Conservation (phyloP, 1,284 basidiomycete species). For the Moesziomyces parantarcticus region DNA sequence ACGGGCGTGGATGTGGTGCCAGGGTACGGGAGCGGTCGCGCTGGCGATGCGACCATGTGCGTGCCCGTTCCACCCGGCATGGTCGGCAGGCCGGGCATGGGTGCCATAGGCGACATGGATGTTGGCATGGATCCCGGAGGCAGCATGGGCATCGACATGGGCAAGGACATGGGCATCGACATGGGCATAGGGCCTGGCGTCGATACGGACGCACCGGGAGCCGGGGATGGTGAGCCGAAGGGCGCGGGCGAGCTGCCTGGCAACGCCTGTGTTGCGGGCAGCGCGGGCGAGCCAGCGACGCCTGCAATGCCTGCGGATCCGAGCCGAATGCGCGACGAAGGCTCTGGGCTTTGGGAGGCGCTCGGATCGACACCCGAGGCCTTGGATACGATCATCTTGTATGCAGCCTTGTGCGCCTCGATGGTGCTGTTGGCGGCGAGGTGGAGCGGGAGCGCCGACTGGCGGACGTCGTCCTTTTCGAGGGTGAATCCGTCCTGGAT, state of each 20-base stretch:
- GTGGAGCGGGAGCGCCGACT: slow-evolving; percentile 60
- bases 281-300: slow-evolving; percentile 21
- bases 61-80: slow-evolving; percentile 12
- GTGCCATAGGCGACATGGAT: slow-evolving; percentile 25
- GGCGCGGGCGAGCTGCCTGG: slow-evolving; percentile 17
- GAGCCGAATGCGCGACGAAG: slow-evolving; percentile 21
- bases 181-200: slow-evolving; percentile 5
- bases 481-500: slow-evolving; percentile 64
- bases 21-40: slow-evolving; percentile 23
- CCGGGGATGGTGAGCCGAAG: slow-evolving; percentile 23
- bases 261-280: slow-evolving; percentile 10
- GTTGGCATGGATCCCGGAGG: slow-evolving; percentile 21
- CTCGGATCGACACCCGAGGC: slow-evolving; percentile 9
- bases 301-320: slow-evolving; percentile 30
- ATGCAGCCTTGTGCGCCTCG: slow-evolving; percentile 48
- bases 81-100: slow-evolving; percentile 1
- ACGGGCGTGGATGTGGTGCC: slow-evolving; percentile 13
- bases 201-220: neutral
- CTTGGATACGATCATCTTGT: slow-evolving; percentile 44
- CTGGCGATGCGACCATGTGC: slow-evolving; percentile 21
- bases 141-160: slow-evolving; percentile 37
- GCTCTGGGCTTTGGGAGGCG: slow-evolving; percentile 40
- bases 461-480: slow-evolving; percentile 62
- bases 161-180: slow-evolving; percentile 19
- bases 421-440: slow-evolving; percentile 56